These are phyloP conservation scores for Boletus sensibilis DNA, from an alignment of 768 basidiomycete genomes.

Conservation along the genomic window DNA sequence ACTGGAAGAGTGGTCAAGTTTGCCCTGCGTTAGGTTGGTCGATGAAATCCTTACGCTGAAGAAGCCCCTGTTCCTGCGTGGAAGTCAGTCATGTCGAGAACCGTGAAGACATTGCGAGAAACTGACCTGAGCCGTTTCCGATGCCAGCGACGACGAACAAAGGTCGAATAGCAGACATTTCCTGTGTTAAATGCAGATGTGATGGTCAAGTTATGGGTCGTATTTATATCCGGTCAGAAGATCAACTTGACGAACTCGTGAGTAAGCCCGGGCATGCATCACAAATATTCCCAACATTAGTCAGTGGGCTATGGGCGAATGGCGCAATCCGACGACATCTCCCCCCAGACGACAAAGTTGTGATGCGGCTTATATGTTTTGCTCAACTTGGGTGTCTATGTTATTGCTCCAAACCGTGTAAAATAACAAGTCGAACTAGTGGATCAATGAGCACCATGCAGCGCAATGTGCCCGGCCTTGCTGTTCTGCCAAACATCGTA, in stretches of 20 bases:
- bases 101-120: not conserved
- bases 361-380: not conserved
- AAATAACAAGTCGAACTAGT: conserved; percentile 14
- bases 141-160: conserved; percentile 61
- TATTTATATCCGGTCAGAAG: conserved; percentile 13
- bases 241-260: conserved; percentile 1
- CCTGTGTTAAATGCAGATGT: not conserved
- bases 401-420: conserved; percentile 10
- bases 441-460: conserved; percentile 29
- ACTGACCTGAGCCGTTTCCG: conserved; percentile 40
- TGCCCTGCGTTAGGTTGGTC: not conserved
- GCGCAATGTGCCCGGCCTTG: conserved; percentile 76
- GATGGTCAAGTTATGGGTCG: not conserved
- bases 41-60: conserved; percentile 45
- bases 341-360: not conserved
- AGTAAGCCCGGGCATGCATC: conserved; percentile 17
- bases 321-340: conserved; percentile 7
- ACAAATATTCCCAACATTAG: conserved; percentile 14
- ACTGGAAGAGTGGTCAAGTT: conserved; percentile 32
- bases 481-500: conserved; percentile 67
- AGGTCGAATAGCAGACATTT: conserved; percentile 40
- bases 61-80: conserved; percentile 54
- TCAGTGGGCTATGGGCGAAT: conserved; percentile 3
- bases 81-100: not conserved
- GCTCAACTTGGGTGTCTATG: conserved; percentile 14